These are phyloP conservation scores for Colletotrichum eleusines DNA, from an alignment of 2,329 filamentous ascomycete genomes.

Conservation along the genomic window DNA sequence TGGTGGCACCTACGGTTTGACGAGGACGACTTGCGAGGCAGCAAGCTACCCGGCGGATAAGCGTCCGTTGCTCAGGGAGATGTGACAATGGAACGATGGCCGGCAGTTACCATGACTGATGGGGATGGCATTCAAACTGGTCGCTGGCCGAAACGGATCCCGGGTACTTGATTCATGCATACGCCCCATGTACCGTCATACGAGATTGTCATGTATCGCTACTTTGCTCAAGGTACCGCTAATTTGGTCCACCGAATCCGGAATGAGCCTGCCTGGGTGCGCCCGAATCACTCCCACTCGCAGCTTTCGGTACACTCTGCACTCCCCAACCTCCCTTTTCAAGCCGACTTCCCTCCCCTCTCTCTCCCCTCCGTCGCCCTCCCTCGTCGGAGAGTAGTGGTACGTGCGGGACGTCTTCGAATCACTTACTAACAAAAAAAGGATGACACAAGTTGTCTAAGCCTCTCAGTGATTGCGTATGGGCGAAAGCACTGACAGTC, in stretches of 20 bases:
- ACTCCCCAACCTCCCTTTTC: constrained; percentile 25
- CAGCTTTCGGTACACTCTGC: constrained; percentile 27
- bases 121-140: constrained; percentile 9
- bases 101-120: constrained; percentile 32
- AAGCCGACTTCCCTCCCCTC: background rate
- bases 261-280: constrained; percentile 27
- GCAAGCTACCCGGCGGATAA: constrained; percentile 2
- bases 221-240: constrained; percentile 44
- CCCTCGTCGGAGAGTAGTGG: background rate
- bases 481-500: background rate
- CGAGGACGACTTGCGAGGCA: constrained; percentile 6
- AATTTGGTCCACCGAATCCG: constrained; percentile 28
- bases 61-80: constrained; percentile 29
- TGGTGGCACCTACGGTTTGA: constrained; percentile 16
- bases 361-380: background rate
- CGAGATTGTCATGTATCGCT: constrained; percentile 46
- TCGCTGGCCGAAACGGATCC: constrained; percentile 31
- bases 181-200: constrained; percentile 46
- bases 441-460: background rate
- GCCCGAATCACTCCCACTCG: constrained; percentile 36
- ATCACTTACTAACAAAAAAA: constrained; percentile 13
- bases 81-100: constrained; percentile 35
- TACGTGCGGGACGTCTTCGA: constrained; percentile 3
- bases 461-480: background rate
- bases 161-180: constrained; percentile 48